Evolutionary conservation across 139 green algal species (phyloP), one percentile per base, ranked within the genome.

Genomic region (Diplosphaera chodatii): DNA sequence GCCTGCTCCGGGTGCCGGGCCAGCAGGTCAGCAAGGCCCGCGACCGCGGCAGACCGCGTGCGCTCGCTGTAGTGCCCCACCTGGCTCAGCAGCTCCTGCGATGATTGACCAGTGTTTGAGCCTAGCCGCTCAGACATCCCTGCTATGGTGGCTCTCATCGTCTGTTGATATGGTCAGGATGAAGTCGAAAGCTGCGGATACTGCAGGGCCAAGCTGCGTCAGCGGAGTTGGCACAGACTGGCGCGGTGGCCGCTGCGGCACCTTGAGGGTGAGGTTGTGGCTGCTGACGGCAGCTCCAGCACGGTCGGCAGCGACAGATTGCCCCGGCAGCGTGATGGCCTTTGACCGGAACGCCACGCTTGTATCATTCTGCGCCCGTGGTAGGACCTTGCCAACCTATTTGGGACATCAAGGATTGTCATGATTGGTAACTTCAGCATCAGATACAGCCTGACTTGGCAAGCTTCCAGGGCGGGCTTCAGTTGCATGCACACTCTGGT

Each of bases 31-130:
- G 68, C 63, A 69, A 95, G 70, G 6, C 91, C 90, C 1, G 55
- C 27, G 23, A 96, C 72, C 3, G 89, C 89, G 6, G 90, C 77
- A 21, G 78, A 74, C 4, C 91, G 77, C 16, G 91, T 81, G 30
- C 85, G 85, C 40, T 89, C 86, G 65, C 80, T 91, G 86, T 96
- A 90, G 75, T 97, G 91, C 0, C 64, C 34, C 23, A 78, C 83
- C 76, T 96, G 89, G 22, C 40, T 70, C 34, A 97, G 76, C 30
- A 96, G 76, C 32, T 97, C 91, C 88, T 95, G 85, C 25, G 62
- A 27, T 16, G 3, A 59, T 32, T 16, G 3, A 22, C n/a, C 32
- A 31, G 37, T 48, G 10, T 13, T 13, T n/a, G n/a, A n/a, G n/a
- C n/a, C n/a, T n/a, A n/a, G n/a, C n/a, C n/a, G n/a, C n/a, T n/a